Evolutionary conservation across 495 filamentous ascomycete species (phyloP), one percentile per base, ranked within the genome.

Genomic region (Letharia lupina): DNA sequence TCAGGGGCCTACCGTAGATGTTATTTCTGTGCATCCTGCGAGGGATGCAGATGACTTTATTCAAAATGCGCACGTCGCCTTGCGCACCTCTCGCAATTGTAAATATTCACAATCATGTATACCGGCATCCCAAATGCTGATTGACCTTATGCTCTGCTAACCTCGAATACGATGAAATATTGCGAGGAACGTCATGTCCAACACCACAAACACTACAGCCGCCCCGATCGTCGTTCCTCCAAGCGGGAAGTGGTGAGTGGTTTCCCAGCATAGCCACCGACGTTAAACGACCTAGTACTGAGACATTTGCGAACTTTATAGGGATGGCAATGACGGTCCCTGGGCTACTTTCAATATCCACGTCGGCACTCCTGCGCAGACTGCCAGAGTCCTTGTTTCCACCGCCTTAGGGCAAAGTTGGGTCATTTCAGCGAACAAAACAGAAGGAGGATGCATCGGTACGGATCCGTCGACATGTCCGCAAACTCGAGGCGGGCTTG

Each of bases 401-500:
- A 77, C 76, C 9, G 65, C 72, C 13, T 60, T 65, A 15, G 70
- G 69, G 8, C 61, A 70, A 40, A 69, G 70, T 28, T 77, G 77
- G 77, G 71, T 71, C 0, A 70, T 80, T 15, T 67, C 65, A 12
- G 68, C 60, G 13, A 70, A 70, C 57, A 70, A 60, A 56, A 73
- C 75, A 11, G 63, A 71, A 20, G 68, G 75, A 68, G 79, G 77
- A 23, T 81, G 79, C 64, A 60, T 70, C 23, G 61, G 65, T 37
- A 60, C 65, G 0, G 73, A 77, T 66, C 68, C 71, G 16, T 42
- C 70, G 2, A 70, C 75, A 40, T 87, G 84, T 71, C 72, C 75
- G 0, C 72, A 77, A n/a, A 73, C 75, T 8, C 73, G 83, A 64
- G 84, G 85, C 9, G 72, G 69, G 1, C 62, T 81, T 18, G 84